Evolutionary conservation across 768 basidiomycete species (phyloP).

Genomic region (Hericium alpestre): DNA sequence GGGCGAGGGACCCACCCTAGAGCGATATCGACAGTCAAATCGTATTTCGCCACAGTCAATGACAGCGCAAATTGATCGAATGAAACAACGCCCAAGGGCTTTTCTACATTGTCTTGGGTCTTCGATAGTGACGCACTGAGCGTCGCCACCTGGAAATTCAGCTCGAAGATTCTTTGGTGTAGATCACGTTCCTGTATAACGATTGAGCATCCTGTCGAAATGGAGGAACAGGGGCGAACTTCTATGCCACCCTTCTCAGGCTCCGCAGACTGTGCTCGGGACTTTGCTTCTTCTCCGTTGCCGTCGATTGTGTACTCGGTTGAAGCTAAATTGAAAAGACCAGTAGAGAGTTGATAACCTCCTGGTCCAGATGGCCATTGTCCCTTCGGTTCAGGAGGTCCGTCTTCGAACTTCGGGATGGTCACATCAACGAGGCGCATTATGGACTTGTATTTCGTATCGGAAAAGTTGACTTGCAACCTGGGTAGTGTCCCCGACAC

Average conservation of each 20-base stretch:
- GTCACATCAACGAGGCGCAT: slow-evolving; percentile 89
- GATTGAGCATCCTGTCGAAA: not conserved
- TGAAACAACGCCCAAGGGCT: slow-evolving; percentile 64
- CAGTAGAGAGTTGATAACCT: slow-evolving; percentile 42
- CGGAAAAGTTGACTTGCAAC: slow-evolving; percentile 82
- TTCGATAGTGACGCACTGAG: slow-evolving; percentile 74
- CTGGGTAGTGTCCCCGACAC: slow-evolving; percentile 80
- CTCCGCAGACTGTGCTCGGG: slow-evolving; percentile 60
- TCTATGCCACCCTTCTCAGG: slow-evolving; percentile 44
- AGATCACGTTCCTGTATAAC: slow-evolving; percentile 26
- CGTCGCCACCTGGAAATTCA: slow-evolving; percentile 79
- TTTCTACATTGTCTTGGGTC: slow-evolving; percentile 56
- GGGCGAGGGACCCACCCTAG: slow-evolving; percentile 43
- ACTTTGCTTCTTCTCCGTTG: slow-evolving; percentile 32
- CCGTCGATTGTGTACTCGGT: slow-evolving; percentile 66
- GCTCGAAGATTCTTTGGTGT: slow-evolving; percentile 63
- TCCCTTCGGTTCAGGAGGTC: slow-evolving; percentile 11
- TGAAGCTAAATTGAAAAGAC: slow-evolving; percentile 42
- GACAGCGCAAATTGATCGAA: slow-evolving; percentile 69
- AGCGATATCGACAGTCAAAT: slow-evolving; percentile 78
- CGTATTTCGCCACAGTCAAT: slow-evolving; percentile 69
- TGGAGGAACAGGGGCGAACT: slow-evolving; percentile 26
- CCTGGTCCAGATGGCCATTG: slow-evolving; percentile 11
- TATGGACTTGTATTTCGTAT: slow-evolving; percentile 81
- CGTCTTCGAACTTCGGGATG: slow-evolving; percentile 71